Base-by-base conservation (phyloP, 768 basidiomycete species). In the Roridomyces roridus region DNA sequence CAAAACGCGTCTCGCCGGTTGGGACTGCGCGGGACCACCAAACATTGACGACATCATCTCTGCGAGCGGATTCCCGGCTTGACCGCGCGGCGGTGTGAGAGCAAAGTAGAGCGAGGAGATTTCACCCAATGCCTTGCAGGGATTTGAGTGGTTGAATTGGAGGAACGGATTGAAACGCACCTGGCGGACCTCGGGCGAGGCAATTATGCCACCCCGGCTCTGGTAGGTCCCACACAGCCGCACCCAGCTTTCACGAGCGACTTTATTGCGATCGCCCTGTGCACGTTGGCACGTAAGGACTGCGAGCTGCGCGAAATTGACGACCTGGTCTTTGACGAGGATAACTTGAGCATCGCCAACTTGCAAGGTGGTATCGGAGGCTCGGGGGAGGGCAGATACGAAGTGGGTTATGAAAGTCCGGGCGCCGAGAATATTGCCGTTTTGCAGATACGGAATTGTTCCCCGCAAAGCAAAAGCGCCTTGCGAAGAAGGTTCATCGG, bases 261-360 rank as follows among this genome's bases (percentile, higher is more conserved):
- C 79, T 69, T 87, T 88, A 66, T 87, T 93, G 66, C 86, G 85
- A 17, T 92, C 87, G 4, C 90, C 91, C 53, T 91, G 86, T 5
- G 88, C 88, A 21, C 93, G 85, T 68, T 98, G 96, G 62, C 92
- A 93, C n/a, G 89, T 89, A 48, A 89, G 70, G 11, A 98, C 84
- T 0, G 91, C 93, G 50, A 98, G 83, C 66, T 99, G 97, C 2
- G 89, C 79, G 71, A 96, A 98, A 68, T 97, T 99, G 56, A 97
- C 77, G 6, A 86, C 77, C 0, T 84, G 74, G 60, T 96, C 91
- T 24, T 82, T 83, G 5, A 93, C 95, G 51, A 94, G 77, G 14
- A 83, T 70, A 4, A 97, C 79, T 65, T 95, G 91, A 47, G 77
- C 75, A 14, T 74, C 68, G 41, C 81, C 82, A 6, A 85, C 77